phyloP scores from a whole-genome alignment of 2,329 filamentous ascomycete genomes.

The Colletotrichum cordylinicola region DNA sequence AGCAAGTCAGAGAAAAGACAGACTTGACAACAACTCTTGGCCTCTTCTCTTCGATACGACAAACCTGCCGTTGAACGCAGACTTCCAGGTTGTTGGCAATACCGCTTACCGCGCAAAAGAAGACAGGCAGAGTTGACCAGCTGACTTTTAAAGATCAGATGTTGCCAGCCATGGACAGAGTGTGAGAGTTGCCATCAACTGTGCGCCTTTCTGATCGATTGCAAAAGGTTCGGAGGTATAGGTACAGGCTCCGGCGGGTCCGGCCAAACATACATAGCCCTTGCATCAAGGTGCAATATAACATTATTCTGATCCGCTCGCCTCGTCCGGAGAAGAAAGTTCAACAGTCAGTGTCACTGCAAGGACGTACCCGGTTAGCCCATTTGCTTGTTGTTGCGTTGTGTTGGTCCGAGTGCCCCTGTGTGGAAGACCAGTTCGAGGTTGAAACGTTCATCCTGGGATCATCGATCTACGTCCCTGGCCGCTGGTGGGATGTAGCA shows the following conservation, averaged over 20 bases:
- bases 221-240: not conserved
- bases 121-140: not conserved
- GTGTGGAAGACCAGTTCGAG: slow-evolving; percentile 15
- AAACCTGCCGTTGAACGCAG: not conserved
- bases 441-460: slow-evolving; percentile 22
- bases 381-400: not conserved
- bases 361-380: not conserved
- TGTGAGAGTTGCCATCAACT: not conserved
- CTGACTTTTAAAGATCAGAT: not conserved
- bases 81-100: not conserved
- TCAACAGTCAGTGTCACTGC: not conserved
- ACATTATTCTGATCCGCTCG: not conserved
- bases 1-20: not conserved
- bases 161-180: not conserved
- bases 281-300: not conserved
- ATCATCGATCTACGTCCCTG: slow-evolving; percentile 15
- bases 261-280: not conserved
- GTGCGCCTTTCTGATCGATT: not conserved
- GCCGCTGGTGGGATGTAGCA: not conserved
- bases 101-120: not conserved
- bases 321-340: slow-evolving; percentile 5
- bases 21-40: not conserved
- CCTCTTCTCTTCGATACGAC: not conserved
- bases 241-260: slow-evolving; percentile 4
- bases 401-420: slow-evolving; percentile 6